Conservation (phyloP, 2,329 filamentous ascomycete genomes). For the Spiromastix sp. region DNA sequence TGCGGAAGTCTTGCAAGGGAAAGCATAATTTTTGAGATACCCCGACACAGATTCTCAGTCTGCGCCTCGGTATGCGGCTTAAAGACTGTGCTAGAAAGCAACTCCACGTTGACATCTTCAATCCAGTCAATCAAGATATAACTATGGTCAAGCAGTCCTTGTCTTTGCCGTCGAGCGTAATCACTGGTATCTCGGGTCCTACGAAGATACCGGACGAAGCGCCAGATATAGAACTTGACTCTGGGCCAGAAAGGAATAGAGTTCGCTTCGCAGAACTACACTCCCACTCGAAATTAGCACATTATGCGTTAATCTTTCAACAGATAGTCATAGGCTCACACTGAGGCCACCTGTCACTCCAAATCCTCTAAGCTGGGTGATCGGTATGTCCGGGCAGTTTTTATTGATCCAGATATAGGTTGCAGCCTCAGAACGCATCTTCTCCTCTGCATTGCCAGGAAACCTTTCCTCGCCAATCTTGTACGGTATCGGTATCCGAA, state of each 20-base stretch:
- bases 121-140: conserved; percentile 12
- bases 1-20: conserved; percentile 10
- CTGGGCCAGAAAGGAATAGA: conserved; percentile 7
- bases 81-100: conserved; percentile 6
- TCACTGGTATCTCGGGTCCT: not conserved
- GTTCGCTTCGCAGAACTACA: conserved; percentile 8
- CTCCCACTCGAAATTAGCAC: conserved; percentile 2
- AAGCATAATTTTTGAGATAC: conserved; percentile 11
- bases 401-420: conserved; percentile 14
- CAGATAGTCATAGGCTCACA: conserved; percentile 7
- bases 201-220: conserved; percentile 3
- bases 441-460: conserved; percentile 15
- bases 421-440: conserved; percentile 14
- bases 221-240: conserved; percentile 7
- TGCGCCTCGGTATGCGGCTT: conserved; percentile 9
- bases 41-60: conserved; percentile 12
- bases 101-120: conserved; percentile 3
- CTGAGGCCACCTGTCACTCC: conserved; percentile 14
- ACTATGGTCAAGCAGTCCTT: conserved; percentile 5
- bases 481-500: conserved; percentile 10
- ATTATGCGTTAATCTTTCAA: not conserved
- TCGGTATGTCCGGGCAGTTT: conserved; percentile 13
- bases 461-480: conserved; percentile 11
- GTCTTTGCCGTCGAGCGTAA: conserved; percentile 5
- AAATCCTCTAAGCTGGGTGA: conserved; percentile 13